phyloP scores from a whole-genome alignment of 2,329 filamentous ascomycete species.

The Gnomoniopsis smithogilvyi region DNA sequence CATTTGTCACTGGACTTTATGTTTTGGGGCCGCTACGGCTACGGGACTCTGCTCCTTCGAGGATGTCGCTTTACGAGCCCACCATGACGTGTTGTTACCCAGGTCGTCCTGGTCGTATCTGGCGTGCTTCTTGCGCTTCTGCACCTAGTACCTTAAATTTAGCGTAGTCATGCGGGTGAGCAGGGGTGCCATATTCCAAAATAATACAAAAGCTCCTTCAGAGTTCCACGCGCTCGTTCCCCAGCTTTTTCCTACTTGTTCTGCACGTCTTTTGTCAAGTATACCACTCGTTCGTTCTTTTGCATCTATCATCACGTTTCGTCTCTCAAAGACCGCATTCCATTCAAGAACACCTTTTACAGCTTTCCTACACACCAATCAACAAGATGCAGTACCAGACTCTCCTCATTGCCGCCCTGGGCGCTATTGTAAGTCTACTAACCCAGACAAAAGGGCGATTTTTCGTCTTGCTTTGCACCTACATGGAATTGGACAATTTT shows the following conservation, averaged over 20 bases:
- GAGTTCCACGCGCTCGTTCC: neutral
- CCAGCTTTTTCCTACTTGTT: neutral
- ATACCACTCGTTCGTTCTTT: neutral
- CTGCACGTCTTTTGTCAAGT: neutral
- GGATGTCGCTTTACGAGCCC: neutral
- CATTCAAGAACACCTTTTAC: neutral
- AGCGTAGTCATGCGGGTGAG: neutral
- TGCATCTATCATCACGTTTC: neutral
- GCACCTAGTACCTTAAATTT: neutral
- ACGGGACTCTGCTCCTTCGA: neutral
- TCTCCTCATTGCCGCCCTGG: slow-evolving; percentile 2
- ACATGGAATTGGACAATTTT: neutral
- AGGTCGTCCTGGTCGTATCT: neutral
- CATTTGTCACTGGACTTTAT: too few relatives aligned
- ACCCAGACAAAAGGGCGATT: too few relatives aligned
- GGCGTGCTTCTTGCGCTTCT: neutral
- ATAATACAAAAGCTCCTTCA: slow-evolving; percentile 1
- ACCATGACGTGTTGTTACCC: neutral
- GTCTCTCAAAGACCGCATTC: neutral
- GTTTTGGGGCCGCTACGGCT: too few relatives aligned
- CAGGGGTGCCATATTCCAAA: neutral
- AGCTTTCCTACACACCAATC: neutral
- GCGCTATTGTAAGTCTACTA: neutral
- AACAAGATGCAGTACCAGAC: slow-evolving; percentile 16
- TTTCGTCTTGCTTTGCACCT: neutral